Evolutionary conservation across 2,329 filamentous ascomycete genomes (phyloP), one percentile per base, ranked within the genome.

Genomic region (Blastomyces percursus): DNA sequence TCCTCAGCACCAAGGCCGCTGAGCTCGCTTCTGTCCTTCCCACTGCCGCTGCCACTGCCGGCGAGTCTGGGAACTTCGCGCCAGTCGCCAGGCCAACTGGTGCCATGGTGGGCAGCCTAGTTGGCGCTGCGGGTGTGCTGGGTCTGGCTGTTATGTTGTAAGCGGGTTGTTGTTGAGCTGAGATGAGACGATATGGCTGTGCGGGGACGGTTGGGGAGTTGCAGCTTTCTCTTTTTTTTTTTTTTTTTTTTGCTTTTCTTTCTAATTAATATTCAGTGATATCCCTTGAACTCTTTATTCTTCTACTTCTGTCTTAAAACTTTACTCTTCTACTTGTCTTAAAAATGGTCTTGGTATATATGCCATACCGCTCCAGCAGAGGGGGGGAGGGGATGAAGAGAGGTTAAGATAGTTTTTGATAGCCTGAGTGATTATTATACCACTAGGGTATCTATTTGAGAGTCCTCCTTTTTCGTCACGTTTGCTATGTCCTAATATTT

Each of bases 111-210:
- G 66, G 63, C 48, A 61, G 62, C 44, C 30, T 67, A 35, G 65
- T 63, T 50, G 66, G 66, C 56, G 66, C 62, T 52, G 66, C 65
- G 57, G 66, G 66, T 55, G 56, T 67, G 6, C 61, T 68, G 30
- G 66, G 66, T 35, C 59, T 68, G 14, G 66, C 65, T 14, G 54
- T 67, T 58, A 59, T 59, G 50, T 50, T 68, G 60, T 68, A 67
- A 63, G 59, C 48, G 11, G n/a, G 57, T 24, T 35, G 27, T 35
- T 35, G 57, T 24, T 16, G n/a, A 21, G n/a, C 16, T 42, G 40
- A 42, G 16, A 42, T 0, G n/a, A 35, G 32, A 35, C 8, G 32
- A 35, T 35, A 35, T 35, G 32, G 32, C 32, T 6, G 11, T 14
- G 4, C 11, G 14, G 19, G 21, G 11, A 16, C 21, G 54, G 8